phyloP scores from a whole-genome alignment of 805 yeast species.

The Starmerella bombi region DNA sequence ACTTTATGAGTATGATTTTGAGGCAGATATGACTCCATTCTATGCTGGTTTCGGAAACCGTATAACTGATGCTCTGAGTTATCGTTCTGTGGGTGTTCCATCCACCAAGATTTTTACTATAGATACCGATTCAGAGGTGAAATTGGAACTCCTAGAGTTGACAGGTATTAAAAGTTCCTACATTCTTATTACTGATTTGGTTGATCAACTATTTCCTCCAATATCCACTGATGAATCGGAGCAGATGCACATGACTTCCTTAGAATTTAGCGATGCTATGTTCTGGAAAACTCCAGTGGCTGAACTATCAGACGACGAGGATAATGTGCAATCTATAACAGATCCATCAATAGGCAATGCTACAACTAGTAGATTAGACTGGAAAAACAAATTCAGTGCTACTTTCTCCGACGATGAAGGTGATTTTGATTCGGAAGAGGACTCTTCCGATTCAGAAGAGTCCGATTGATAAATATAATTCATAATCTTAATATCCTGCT shows the following conservation, averaged over 20 bases:
- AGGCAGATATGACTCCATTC: conserved; percentile 51
- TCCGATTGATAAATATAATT: no score
- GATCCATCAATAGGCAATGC: conserved; percentile 16
- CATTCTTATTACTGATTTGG: conserved; percentile 79
- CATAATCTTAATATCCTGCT: no score
- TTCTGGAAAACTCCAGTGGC: conserved; percentile 81
- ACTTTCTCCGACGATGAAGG: conserved; percentile 24
- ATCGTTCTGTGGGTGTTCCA: conserved; percentile 86
- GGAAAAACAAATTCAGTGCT: conserved; percentile 27
- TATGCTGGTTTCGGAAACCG: conserved; percentile 96
- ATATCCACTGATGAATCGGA: conserved; percentile 27
- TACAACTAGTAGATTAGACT: conserved; percentile 20
- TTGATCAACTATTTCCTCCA: conserved; percentile 96
- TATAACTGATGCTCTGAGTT: conserved; percentile 91
- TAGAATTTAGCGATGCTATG: conserved; percentile 67
- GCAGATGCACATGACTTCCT: conserved; percentile 25
- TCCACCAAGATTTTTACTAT: conserved; percentile 89
- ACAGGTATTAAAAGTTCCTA: conserved; percentile 87
- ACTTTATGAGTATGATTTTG: conserved; percentile 40
- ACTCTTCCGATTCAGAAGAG: no score
- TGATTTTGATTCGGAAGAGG: conserved; percentile 23
- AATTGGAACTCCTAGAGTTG: conserved; percentile 86
- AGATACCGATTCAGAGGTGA: conserved; percentile 93
- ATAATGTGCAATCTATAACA: conserved; percentile 7
- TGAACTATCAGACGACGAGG: conserved; percentile 30